A percentile compares a stretch with the other conserved stretches of the same genome.
Evolutionary conservation across 495 filamentous ascomycete genomes (phyloP).

Genomic region (Tuber borchii): DNA sequence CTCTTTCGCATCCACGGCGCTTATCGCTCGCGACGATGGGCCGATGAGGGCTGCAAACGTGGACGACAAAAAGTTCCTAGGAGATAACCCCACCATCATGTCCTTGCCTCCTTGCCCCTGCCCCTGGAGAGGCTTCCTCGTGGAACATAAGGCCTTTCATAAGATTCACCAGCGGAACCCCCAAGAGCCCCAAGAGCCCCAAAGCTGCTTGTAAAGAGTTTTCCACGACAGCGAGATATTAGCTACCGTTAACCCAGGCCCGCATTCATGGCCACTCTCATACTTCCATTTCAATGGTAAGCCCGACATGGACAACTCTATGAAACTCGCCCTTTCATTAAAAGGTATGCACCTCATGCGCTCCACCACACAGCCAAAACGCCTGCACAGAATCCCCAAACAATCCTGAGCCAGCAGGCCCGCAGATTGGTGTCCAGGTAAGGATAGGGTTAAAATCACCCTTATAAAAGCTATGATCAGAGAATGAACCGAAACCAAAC

Average conservation of each 20-base stretch:
- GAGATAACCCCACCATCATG: constrained; percentile 59
- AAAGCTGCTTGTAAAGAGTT: constrained; percentile 42
- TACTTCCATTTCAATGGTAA: not conserved
- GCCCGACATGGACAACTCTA: constrained; percentile 36
- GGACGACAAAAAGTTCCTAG: constrained; percentile 66
- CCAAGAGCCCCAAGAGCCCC: constrained; percentile 43
- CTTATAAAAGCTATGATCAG: constrained; percentile 59
- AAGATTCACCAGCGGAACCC: not conserved
- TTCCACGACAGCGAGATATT: constrained; percentile 23
- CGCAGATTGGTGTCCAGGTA: constrained; percentile 42
- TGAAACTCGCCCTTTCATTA: constrained; percentile 56
- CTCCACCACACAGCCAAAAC: constrained; percentile 60
- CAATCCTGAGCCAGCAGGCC: constrained; percentile 49
- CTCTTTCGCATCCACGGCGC: not conserved
- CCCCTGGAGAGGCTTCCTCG: constrained; percentile 60
- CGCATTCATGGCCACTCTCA: not conserved
- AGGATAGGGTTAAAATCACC: constrained; percentile 68
- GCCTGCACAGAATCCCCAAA: constrained; percentile 72
- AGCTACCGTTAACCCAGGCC: not conserved
- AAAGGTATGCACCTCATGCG: constrained; percentile 72
- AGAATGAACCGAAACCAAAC: constrained; percentile 66
- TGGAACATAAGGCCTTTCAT: constrained; percentile 52
- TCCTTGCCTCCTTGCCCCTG: constrained; percentile 61
- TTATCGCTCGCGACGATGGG: not conserved
- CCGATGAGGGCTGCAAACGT: constrained; percentile 2